These are phyloP conservation scores for Oryza meyeriana DNA, from an alignment of 176 grass and related monocot genomes.

Conservation along the genomic window DNA sequence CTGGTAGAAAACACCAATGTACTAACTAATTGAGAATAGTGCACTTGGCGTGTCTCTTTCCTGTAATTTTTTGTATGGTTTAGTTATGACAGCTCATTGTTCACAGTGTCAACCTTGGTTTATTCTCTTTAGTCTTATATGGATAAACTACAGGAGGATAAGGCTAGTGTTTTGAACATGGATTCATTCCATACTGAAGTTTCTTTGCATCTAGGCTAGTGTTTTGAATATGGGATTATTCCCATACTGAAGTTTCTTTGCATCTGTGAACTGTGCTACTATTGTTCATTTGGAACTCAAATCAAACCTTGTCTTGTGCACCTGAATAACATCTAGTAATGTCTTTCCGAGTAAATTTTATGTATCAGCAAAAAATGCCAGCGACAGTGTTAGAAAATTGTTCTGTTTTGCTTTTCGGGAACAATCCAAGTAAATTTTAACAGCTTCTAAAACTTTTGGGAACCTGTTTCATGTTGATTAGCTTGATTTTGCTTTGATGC, in stretches of 20 bases:
- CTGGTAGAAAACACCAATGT: no score
- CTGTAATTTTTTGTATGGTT: no score
- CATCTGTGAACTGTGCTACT: neutral
- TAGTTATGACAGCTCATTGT: no score
- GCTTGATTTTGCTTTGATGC: slow-evolving; percentile 23
- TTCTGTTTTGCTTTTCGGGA: neutral
- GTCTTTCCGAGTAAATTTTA: neutral
- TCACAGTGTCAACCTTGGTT: no score
- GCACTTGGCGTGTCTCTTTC: no score
- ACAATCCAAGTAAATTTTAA: neutral
- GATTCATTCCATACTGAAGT: no score
- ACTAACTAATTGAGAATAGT: no score
- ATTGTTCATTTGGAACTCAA: neutral
- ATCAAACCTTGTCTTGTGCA: neutral
- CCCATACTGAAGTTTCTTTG: neutral
- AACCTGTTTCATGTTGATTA: neutral
- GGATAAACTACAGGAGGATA: no score
- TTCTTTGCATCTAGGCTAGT: no score
- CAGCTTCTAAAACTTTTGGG: neutral
- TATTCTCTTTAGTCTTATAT: no score
- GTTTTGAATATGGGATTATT: neutral
- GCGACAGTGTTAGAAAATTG: neutral
- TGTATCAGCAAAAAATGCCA: neutral
- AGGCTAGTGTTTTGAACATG: no score
- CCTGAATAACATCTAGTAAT: neutral